Conservation (phyloP, 768 basidiomycete genomes). For the Tubosaeta brunneosetosa region DNA sequence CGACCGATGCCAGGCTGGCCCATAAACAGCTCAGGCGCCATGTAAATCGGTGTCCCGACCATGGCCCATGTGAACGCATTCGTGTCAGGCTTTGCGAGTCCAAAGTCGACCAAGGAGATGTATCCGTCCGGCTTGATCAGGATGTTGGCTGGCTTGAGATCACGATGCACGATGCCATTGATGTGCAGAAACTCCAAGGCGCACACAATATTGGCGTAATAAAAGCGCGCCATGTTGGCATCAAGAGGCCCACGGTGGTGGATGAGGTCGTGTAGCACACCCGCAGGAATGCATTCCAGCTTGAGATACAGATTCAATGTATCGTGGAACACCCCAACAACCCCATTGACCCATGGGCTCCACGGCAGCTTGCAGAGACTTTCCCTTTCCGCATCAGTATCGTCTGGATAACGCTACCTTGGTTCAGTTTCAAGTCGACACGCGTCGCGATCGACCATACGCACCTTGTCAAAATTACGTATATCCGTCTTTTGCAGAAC, state of each 20-base stretch:
- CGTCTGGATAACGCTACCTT: constrained; percentile 21
- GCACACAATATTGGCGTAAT: constrained; percentile 49
- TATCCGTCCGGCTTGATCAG: constrained; percentile 55
- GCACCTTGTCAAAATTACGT: constrained; percentile 29
- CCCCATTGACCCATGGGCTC: constrained; percentile 50
- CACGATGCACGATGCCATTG: constrained; percentile 46
- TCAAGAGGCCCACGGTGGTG: constrained; percentile 30
- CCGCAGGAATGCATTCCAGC: constrained; percentile 47
- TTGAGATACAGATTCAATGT: constrained; percentile 44
- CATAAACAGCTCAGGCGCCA: constrained; percentile 44
- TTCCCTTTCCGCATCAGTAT: constrained; percentile 40
- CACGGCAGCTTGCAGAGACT: constrained; percentile 42
- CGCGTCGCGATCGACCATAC: constrained; percentile 5
- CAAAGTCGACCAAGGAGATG: constrained; percentile 50
- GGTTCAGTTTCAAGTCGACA: background rate
- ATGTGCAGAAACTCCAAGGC: constrained; percentile 45
- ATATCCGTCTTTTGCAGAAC: constrained; percentile 34
- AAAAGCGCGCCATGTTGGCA: constrained; percentile 40
- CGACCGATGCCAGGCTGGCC: constrained; percentile 21
- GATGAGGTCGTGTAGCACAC: constrained; percentile 39
- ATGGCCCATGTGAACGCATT: constrained; percentile 24
- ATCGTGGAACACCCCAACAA: constrained; percentile 46
- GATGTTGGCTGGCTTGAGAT: constrained; percentile 57
- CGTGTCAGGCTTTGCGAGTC: constrained; percentile 28
- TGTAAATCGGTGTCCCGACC: constrained; percentile 47